Evolutionary conservation across 352 stramenopile genomes (phyloP).

Genomic region (Phytophthora ramorum): DNA sequence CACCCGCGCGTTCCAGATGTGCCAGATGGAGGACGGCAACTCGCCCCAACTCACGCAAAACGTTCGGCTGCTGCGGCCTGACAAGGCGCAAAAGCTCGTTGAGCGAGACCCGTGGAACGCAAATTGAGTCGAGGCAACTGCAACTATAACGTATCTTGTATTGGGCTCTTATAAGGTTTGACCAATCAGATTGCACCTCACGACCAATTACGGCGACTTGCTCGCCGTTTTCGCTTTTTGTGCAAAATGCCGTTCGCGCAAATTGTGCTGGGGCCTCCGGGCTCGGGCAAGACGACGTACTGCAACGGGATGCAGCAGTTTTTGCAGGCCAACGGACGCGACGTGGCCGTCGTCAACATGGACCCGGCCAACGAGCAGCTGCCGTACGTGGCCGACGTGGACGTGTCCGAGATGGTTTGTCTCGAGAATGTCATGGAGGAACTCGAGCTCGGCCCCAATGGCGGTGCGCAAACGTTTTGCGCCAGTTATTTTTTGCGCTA

Average conservation of each 20-base stretch:
- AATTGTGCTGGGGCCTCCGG: conserved; percentile 76
- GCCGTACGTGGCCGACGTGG: conserved; percentile 83
- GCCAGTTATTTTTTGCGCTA: too few relatives aligned
- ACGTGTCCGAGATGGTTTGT: conserved; percentile 97
- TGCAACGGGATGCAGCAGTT: conserved; percentile 98
- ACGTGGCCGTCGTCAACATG: conserved; percentile 96
- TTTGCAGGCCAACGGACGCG: conserved; percentile 65
- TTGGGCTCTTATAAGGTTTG: not conserved
- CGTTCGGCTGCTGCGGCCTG: conserved; percentile 73
- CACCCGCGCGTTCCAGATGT: conserved; percentile 85
- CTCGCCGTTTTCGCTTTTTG: not conserved
- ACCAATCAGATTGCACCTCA: not conserved
- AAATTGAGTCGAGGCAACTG: conserved; percentile 22
- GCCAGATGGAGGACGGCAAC: conserved; percentile 83
- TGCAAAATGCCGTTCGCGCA: conserved; percentile 75
- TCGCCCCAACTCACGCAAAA: conserved; percentile 82
- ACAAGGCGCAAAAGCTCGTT: conserved; percentile 28
- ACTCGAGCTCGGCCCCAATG: conserved; percentile 96
- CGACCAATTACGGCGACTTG: not conserved
- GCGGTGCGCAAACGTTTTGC: conserved; percentile 40
- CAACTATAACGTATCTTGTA: not conserved
- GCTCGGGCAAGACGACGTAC: conserved; percentile 98
- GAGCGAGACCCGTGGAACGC: conserved; percentile 47
- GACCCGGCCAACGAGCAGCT: conserved; percentile 97
- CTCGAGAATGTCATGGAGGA: conserved; percentile 96